These are phyloP conservation scores for Remersonia thermophila DNA, from an alignment of 2,329 filamentous ascomycete genomes.

Conservation along the genomic window DNA sequence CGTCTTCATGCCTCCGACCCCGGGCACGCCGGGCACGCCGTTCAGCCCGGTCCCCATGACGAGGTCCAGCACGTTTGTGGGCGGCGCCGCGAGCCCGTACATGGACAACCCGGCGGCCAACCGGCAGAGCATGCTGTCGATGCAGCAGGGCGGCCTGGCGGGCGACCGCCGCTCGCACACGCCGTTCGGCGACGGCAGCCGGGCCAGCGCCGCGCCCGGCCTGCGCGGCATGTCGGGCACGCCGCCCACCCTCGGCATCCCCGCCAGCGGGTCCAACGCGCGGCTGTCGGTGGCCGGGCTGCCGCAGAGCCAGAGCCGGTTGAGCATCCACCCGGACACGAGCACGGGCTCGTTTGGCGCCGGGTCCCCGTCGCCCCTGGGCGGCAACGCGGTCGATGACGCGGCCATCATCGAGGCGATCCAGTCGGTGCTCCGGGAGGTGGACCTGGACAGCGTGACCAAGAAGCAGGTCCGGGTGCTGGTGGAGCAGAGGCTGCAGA, in stretches of 20 bases:
- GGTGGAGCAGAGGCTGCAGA: constrained; percentile 87
- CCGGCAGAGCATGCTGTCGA: constrained; percentile 62
- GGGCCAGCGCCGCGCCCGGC: constrained; percentile 50
- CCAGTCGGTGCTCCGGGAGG: constrained; percentile 67
- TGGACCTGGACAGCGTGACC: constrained; percentile 91
- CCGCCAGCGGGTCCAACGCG: constrained; percentile 22
- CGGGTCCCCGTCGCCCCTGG: too few species aligned
- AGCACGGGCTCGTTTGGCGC: constrained; percentile 48
- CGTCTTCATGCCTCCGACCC: constrained; percentile 73
- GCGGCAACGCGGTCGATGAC: constrained; percentile 53
- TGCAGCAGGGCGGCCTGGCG: constrained; percentile 34
- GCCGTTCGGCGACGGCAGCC: constrained; percentile 39
- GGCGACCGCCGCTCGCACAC: constrained; percentile 43
- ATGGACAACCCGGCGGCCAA: constrained; percentile 33
- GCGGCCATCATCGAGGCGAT: constrained; percentile 73
- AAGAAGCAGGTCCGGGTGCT: constrained; percentile 93
- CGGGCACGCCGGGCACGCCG: constrained; percentile 56
- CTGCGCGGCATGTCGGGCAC: constrained; percentile 36
- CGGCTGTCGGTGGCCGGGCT: constrained; percentile 30
- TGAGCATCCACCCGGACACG: constrained; percentile 26
- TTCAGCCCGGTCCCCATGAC: constrained; percentile 38
- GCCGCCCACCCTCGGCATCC: constrained; percentile 27
- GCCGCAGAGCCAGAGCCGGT: constrained; percentile 31
- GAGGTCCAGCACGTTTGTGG: constrained; percentile 31
- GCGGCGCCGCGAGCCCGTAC: constrained; percentile 31